Evolutionary conservation across 345 rosid genomes (phyloP), one percentile per base, ranked within the genome.

Genomic region (Combretum micranthum): DNA sequence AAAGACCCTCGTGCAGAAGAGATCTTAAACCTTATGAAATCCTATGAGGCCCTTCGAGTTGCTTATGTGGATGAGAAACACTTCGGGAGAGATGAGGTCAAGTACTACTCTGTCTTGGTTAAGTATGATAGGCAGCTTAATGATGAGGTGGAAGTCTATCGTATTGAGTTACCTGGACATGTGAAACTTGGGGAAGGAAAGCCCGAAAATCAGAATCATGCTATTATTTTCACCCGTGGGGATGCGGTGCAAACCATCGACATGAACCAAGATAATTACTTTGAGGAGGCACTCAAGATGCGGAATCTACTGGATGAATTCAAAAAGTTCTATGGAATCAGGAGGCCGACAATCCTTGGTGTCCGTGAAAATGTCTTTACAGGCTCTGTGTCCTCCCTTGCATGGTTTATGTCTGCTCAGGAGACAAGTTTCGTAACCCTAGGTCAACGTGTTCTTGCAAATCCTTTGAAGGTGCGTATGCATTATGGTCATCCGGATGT

Each of bases 191-290:
- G 97, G 48, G 97, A 91, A 71, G 97, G 97, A 32, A 91, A 91
- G 68, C 97, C 97, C 12, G 96, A 87, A 69, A 91, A 91, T 72
- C 97, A 91, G 81, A 91, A 91, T 66, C 97, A 91, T 64, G 97
- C 97, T 59, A 70, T 90, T 57, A 90, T 90, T 66, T 90, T 90
- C 66, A 90, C 96, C 50, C 81, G 96, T 13, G 97, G 97, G 50
- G 97, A 90, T 67, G 97, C 97, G 43, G 61, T 91, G 59, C 97
- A 91, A 74, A 82, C 97, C 61, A 87, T 91, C 23, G 96, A 91
- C 77, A 91, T 91, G 97, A 87, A 91, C 77, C 96, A 91, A 68
- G 98, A 91, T 64, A 85, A 57, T 67, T 91, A 85, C 72, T 91
- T 85, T 10, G 94, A 91, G 72, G 98, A 91, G 73, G 85, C 98